Percentiles rank a stretch among this genome's conserved stretches.
phyloP scores from a whole-genome alignment of 768 basidiomycete genomes.

The Russula abietina region DNA sequence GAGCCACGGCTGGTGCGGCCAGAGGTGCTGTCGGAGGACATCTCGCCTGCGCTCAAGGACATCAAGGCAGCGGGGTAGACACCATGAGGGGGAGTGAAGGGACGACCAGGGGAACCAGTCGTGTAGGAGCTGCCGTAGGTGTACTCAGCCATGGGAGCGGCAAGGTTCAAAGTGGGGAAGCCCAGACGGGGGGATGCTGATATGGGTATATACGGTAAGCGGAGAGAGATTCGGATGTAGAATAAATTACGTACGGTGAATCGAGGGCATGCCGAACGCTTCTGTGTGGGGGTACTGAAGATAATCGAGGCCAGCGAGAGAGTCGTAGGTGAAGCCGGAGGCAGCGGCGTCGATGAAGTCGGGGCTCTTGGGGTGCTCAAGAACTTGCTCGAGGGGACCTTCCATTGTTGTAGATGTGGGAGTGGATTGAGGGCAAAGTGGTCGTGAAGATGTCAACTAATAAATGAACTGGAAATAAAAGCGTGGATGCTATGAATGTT shows the following conservation, averaged over 20 bases:
- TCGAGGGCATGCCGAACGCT: constrained; percentile 51
- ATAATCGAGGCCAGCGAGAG: constrained; percentile 46
- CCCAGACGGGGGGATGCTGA: constrained; percentile 51
- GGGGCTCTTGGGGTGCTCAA: constrained; percentile 47
- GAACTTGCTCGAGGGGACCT: constrained; percentile 41
- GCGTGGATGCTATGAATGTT: constrained; percentile 17
- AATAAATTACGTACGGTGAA: constrained; percentile 49
- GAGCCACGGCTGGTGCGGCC: constrained; percentile 63
- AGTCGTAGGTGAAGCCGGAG: constrained; percentile 40
- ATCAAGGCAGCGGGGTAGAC: constrained; percentile 72
- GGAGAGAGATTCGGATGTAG: constrained; percentile 16
- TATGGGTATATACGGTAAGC: constrained; percentile 16
- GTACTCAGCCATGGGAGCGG: constrained; percentile 54
- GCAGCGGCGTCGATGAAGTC: constrained; percentile 43
- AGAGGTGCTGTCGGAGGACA: constrained; percentile 68
- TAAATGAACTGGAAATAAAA: constrained; percentile 27
- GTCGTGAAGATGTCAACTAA: constrained; percentile 27
- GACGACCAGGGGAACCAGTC: constrained; percentile 47
- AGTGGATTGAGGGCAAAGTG: constrained; percentile 21
- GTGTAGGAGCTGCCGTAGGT: constrained; percentile 54
- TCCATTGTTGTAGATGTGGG: constrained; percentile 38
- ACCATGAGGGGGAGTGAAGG: constrained; percentile 63
- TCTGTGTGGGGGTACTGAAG: constrained; percentile 62
- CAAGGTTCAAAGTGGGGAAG: constrained; percentile 56
- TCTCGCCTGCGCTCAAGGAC: constrained; percentile 61